Base-by-base conservation (phyloP, 352 stramenopile species). In the Phytophthora sojae region DNA sequence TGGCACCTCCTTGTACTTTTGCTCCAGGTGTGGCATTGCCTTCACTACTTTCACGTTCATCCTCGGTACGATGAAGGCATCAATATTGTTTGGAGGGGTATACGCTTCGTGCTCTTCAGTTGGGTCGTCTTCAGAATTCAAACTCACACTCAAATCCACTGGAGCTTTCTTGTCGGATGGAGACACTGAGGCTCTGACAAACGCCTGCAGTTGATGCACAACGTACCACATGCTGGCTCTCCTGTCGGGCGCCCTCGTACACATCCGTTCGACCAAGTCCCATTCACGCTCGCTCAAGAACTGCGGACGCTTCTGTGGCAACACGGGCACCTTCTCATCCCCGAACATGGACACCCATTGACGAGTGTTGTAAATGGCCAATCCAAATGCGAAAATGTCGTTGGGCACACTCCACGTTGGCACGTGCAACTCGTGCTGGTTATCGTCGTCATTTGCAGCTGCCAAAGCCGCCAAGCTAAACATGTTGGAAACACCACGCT, bases 251-350 rank as follows among this genome's bases (percentile, higher is more conserved):
- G 19, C 50, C 7, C 26, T 61, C 21, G 56, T 56, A 50, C 63
- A 77, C 73, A 77, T 80, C 32, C 45, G 23, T 58, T 75, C n/a
- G 30, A 80, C 47, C 25, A 80, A 57, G 30, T 71, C 58, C 73
- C 68, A 80, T 63, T 80, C 63, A 0, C 42, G 39, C 15, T 66
- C 30, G 6, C 59, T 52, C 15, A 77, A 14, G 23, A 77, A 80
- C 19, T n/a, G 37, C 47, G 73, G 63, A 5, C 54, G 11, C 1
- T 51, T 25, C 8, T n/a, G 29, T 35, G 68, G 68, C 12, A 73
- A 29, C 23, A 69, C 53, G 6, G 19, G 42, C 15, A 61, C 69
- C 42, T 61, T 55, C 35, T 70, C 56, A 23, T 70, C 19, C 15
- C 66, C 57, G 29, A 64, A 65, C 59, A 77, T 71, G 14, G 49